A percentile compares a stretch with the other conserved stretches of the same genome.
These are phyloP conservation scores for Rhodotorula sp. DNA, from an alignment of 1,284 basidiomycete species.

Conservation along the genomic window DNA sequence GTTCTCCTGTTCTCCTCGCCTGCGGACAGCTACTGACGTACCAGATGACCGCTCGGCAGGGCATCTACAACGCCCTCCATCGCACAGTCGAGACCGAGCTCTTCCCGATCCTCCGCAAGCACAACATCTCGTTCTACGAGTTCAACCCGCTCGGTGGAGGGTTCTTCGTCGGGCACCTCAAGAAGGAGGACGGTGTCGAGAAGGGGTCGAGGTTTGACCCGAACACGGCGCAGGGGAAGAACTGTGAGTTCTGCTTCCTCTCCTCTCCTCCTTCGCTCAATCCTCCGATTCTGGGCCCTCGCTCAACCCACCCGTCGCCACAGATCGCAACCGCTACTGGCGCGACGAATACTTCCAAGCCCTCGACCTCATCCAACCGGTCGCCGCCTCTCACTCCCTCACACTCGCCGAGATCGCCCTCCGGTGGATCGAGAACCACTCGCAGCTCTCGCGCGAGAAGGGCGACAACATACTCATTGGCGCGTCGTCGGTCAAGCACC, in stretches of 20 bases:
- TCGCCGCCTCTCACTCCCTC: constrained; percentile 42
- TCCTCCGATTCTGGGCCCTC: too few relatives aligned
- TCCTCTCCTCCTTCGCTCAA: background rate
- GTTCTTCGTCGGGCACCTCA: constrained; percentile 19
- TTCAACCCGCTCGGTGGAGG: constrained; percentile 45
- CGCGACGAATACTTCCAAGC: constrained; percentile 56
- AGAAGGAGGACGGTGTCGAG: constrained; percentile 48
- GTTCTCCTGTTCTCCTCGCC: too few relatives aligned
- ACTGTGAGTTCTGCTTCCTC: constrained; percentile 48
- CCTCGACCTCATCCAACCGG: constrained; percentile 53
- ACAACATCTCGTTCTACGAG: constrained; percentile 62
- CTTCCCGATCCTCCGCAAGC: constrained; percentile 63
- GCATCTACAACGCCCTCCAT: constrained; percentile 48
- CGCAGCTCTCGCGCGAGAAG: constrained; percentile 52
- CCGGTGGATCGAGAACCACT: constrained; percentile 60
- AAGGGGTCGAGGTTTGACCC: constrained; percentile 55
- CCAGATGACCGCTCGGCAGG: background rate
- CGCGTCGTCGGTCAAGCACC: constrained; percentile 57
- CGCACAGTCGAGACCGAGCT: constrained; percentile 61
- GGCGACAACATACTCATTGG: constrained; percentile 58
- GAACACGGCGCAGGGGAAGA: constrained; percentile 48
- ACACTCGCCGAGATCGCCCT: constrained; percentile 48
- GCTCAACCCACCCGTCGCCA: constrained; percentile 38
- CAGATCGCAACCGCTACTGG: constrained; percentile 48
- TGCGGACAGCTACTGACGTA: background rate